Base-by-base conservation (phyloP, 148 eudicot species). In the Arctostaphylos glauca region DNA sequence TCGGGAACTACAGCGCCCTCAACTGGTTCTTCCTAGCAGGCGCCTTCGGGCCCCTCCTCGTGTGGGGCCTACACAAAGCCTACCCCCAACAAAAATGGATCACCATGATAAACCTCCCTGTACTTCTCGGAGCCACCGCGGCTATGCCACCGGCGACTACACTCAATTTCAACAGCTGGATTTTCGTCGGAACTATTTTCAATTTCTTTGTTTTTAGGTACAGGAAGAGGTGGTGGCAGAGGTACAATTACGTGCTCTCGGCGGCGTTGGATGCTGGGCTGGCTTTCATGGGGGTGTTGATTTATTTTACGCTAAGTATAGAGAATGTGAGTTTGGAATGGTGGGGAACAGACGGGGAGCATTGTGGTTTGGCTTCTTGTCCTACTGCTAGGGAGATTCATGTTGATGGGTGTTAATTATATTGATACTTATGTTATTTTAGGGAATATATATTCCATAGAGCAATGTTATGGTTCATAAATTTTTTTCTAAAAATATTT, bases 21-120 rank as follows among this genome's bases (percentile, higher is more conserved):
- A 91, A 92, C 56, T 91, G 92, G 93, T 92, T 89, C 88, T 91
- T 92, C 83, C 89, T 92, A 0, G 88, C 81, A 2, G 95, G 95
- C 0, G 81, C 85, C 2, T 12, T 91, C 8, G 95, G 91, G 9
- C 93, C 93, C 0, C 3, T 88, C n/a, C 5, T 89, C 2, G 88
- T 92, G 0, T 92, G 88, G 87, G 21, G 81, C 0, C 72, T 87
- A 1, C 91, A 89, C 87, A 91, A 74, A 78, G 83, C 86, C 41
- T 92, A 89, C 82, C 95, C 95, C 5, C 82, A 49, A 0, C 86
- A 89, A 46, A 4, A 76, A 0, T 91, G 93, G 95, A 91, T 92
- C 6, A 54, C 68, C 0, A 84, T 89, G n/a, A 85, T 91, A 38
- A 92, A 92, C 88, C 86, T 92, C 10, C 95, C 95, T 0, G 92